A percentile compares a stretch with the other conserved stretches of the same genome.
These are phyloP conservation scores for Aspergillus spinulosporus DNA, from an alignment of 2,329 filamentous ascomycete genomes.

Conservation along the genomic window DNA sequence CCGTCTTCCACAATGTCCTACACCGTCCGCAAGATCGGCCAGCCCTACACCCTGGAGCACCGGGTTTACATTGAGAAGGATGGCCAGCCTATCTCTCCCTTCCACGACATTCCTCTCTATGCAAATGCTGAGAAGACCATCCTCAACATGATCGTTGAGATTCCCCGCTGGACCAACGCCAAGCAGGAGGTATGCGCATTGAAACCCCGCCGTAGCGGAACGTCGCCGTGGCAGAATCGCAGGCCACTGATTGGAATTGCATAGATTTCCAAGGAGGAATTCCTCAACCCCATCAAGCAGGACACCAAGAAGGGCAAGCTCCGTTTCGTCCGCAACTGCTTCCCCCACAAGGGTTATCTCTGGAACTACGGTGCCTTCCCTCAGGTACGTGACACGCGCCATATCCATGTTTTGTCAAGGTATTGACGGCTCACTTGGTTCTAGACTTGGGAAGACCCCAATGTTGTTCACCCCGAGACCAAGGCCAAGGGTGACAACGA, in stretches of 20 bases:
- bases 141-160: constrained; percentile 99
- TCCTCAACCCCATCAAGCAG: constrained; percentile 99
- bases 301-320: constrained; percentile 99
- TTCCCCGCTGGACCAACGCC: constrained; percentile 98
- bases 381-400: constrained; percentile 62
- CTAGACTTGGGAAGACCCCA: constrained; percentile 99
- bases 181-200: constrained; percentile 83
- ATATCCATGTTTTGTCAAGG: no score
- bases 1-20: constrained; percentile 53
- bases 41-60: constrained; percentile 92
- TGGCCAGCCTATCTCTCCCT: constrained; percentile 88
- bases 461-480: constrained; percentile 93
- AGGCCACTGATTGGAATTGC: constrained; percentile 20
- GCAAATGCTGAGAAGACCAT: constrained; percentile 94
- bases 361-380: constrained; percentile 99
- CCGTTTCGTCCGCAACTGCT: constrained; percentile 99
- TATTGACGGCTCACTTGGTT: neutral
- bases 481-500: constrained; percentile 99
- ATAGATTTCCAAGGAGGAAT: constrained; percentile 98
- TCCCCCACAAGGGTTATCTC: constrained; percentile 99
- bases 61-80: constrained; percentile 98
- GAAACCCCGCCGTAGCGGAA: constrained; percentile 2
- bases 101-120: constrained; percentile 98
- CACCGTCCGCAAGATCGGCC: constrained; percentile 80
- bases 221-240: constrained; percentile 7